Evolutionary conservation across 306 rosid genomes (phyloP).

Genomic region (Adenanthera pavonina): DNA sequence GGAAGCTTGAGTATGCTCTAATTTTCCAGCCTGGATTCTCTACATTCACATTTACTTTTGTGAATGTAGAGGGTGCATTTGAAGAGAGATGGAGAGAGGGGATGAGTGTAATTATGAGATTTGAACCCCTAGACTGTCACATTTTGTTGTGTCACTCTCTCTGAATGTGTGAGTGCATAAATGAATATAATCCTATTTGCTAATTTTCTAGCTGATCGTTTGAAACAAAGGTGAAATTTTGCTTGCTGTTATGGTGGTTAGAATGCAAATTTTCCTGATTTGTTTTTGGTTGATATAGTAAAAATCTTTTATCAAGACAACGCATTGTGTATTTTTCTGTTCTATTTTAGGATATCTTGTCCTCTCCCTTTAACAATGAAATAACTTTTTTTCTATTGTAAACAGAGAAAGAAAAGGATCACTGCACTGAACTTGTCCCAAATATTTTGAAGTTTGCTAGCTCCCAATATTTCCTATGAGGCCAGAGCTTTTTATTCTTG

Average conservation of each 20-base stretch:
- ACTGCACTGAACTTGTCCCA: background rate
- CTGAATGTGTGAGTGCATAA: background rate
- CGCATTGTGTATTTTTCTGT: conserved; percentile 29
- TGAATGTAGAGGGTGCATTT: background rate
- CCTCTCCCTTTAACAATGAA: conserved; percentile 12
- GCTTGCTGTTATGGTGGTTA: background rate
- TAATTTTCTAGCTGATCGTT: background rate
- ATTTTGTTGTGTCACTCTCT: background rate
- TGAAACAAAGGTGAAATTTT: background rate
- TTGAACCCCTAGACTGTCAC: background rate
- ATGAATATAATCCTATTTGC: background rate
- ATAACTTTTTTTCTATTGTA: background rate
- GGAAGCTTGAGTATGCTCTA: conserved; percentile 35
- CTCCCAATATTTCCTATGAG: background rate
- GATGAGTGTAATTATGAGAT: background rate
- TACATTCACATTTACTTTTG: background rate
- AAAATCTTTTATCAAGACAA: conserved; percentile 19
- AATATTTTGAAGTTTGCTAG: background rate
- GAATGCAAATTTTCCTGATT: background rate
- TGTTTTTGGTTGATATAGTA: conserved; percentile 19
- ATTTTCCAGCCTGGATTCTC: background rate
- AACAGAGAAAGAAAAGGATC: background rate
- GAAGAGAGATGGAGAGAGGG: background rate
- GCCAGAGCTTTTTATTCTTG: background rate
- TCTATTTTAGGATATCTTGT: conserved; percentile 31